Conservation (phyloP, 177 flowering plant genomes). For the Vitis hybrid region DNA sequence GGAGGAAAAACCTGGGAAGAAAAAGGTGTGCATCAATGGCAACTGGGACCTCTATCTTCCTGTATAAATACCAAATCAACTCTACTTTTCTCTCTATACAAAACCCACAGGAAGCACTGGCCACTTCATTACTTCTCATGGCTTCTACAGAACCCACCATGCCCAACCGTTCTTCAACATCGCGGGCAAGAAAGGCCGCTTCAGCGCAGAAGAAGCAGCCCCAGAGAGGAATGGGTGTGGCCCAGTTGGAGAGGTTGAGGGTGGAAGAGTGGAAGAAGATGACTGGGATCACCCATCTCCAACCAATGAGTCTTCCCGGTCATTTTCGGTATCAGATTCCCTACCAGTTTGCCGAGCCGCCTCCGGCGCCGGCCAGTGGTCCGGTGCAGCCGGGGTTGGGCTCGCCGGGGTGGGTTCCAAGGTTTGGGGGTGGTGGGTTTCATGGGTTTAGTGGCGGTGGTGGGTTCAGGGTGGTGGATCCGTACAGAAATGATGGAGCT, state of each 20-base stretch:
- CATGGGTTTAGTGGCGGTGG: constrained; percentile 1
- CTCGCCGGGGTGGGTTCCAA: constrained; percentile 4
- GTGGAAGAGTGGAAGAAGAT: constrained; percentile 43
- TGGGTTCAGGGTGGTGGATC: constrained; percentile 8
- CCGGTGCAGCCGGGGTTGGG: constrained; percentile 13
- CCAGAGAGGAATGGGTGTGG: constrained; percentile 74
- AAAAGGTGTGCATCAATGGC: no score
- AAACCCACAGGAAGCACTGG: constrained; percentile 8
- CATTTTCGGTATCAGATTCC: constrained; percentile 1
- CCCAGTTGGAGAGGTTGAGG: constrained; percentile 58
- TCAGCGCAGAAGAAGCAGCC: constrained; percentile 34
- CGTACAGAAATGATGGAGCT: constrained; percentile 1
- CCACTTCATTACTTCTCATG: constrained; percentile 14
- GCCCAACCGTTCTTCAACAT: not conserved
- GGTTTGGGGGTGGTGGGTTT: constrained; percentile 11
- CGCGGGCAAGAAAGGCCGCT: constrained; percentile 9
- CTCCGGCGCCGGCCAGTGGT: constrained; percentile 10
- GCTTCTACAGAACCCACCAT: constrained; percentile 1
- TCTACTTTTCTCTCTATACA: not conserved
- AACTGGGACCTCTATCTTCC: no score
- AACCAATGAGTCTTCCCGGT: not conserved
- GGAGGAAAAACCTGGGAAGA: no score
- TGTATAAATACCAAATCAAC: no score
- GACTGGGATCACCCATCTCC: constrained; percentile 13
- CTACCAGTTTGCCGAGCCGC: constrained; percentile 12